phyloP scores from a whole-genome alignment of 2,329 filamentous ascomycete genomes.

The Lecanicillium sp. region DNA sequence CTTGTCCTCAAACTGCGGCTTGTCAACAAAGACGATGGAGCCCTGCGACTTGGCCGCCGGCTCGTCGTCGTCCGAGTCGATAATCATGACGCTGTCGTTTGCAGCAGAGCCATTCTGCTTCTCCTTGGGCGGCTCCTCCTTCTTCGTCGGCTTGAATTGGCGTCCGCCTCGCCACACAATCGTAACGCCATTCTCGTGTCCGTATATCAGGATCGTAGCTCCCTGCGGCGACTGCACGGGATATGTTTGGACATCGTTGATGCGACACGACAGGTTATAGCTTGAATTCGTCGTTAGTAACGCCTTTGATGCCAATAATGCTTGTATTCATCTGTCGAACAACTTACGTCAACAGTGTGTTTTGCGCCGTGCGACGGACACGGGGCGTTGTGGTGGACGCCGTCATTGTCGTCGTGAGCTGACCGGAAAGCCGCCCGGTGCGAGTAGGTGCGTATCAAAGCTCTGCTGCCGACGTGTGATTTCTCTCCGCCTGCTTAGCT shows the following conservation, averaged over 20 bases:
- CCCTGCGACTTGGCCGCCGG: slow-evolving; percentile 24
- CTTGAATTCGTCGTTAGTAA: slow-evolving; percentile 26
- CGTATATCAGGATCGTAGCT: slow-evolving; percentile 55
- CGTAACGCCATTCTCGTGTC: slow-evolving; percentile 55
- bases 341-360: slow-evolving; percentile 40
- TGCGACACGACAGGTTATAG: slow-evolving; percentile 50
- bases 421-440: no score
- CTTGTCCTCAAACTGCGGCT: slow-evolving; percentile 38
- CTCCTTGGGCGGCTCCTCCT: slow-evolving; percentile 23
- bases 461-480: no score
- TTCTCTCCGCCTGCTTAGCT: no score
- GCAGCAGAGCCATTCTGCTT: slow-evolving; percentile 42
- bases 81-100: slow-evolving; percentile 51
- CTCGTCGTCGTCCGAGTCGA: slow-evolving; percentile 56
- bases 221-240: slow-evolving; percentile 56
- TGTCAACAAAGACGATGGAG: slow-evolving; percentile 11
- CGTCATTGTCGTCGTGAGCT: slow-evolving; percentile 19
- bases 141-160: slow-evolving; percentile 42
- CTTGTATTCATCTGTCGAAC: not conserved
- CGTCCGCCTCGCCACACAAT: slow-evolving; percentile 56
- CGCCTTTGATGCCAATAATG: not conserved
- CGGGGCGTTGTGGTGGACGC: slow-evolving; percentile 24
- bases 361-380: slow-evolving; percentile 40
- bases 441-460: no score
- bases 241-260: slow-evolving; percentile 54